Evolutionary conservation across 345 rosid species (phyloP).

Genomic region (Dipteronia dyeriana): DNA sequence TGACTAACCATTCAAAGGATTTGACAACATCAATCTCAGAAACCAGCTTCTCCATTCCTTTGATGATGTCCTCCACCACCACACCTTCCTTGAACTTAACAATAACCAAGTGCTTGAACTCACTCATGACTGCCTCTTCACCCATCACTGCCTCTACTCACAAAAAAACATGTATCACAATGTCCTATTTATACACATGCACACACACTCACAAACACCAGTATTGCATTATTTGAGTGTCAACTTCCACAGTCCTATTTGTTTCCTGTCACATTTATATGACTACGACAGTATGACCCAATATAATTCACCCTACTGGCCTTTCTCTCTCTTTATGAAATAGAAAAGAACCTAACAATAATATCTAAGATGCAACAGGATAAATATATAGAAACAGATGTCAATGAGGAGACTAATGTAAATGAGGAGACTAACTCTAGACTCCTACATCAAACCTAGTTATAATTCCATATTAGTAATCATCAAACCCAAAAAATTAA

Average conservation of each 20-base stretch:
- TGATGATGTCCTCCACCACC: conserved; percentile 63
- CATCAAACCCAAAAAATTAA: too few relatives aligned
- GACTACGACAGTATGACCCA: conserved; percentile 18
- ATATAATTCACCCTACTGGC: conserved; percentile 19
- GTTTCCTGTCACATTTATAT: conserved; percentile 16
- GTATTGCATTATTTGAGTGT: conserved; percentile 29
- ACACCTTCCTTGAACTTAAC: conserved; percentile 84
- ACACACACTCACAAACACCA: background rate
- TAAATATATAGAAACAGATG: too few relatives aligned
- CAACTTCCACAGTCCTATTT: conserved; percentile 41
- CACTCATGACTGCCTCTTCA: conserved; percentile 39
- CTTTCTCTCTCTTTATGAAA: too few relatives aligned
- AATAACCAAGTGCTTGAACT: conserved; percentile 80
- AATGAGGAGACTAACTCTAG: too few relatives aligned
- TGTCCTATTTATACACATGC: conserved; percentile 25
- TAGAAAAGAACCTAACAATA: too few relatives aligned
- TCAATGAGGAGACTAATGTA: too few relatives aligned
- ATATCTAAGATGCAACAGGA: too few relatives aligned
- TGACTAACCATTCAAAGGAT: conserved; percentile 76
- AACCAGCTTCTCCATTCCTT: conserved; percentile 83
- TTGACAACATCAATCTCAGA: conserved; percentile 74
- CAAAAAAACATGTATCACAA: background rate
- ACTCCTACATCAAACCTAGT: too few relatives aligned
- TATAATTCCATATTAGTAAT: too few relatives aligned
- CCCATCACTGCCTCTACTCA: background rate